Evolutionary conservation across 2,329 filamentous ascomycete genomes (phyloP).

Genomic region (Fusarium sp.): DNA sequence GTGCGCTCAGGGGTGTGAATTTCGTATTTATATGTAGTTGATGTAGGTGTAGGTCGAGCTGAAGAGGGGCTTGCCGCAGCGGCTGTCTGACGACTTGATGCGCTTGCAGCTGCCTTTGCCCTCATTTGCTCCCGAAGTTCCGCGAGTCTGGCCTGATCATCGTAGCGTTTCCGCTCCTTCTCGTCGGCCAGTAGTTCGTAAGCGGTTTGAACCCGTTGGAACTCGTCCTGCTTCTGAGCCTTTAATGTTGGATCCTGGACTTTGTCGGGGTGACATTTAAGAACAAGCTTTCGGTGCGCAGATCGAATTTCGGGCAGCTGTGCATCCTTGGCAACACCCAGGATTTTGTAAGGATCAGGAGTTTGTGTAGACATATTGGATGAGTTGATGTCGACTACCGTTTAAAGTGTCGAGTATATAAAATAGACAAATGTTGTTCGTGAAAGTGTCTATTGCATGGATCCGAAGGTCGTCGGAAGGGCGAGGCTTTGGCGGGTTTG

Average conservation of each 20-base stretch:
- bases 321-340: conserved; percentile 80
- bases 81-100: conserved; percentile 21
- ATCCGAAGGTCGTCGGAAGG: conserved; percentile 38
- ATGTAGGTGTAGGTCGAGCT: conserved; percentile 50
- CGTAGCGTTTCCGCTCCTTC: conserved; percentile 76
- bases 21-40: conserved; percentile 55
- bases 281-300: conserved; percentile 85
- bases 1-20: conserved; percentile 63
- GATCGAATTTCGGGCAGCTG: conserved; percentile 77
- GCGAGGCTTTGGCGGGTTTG: conserved; percentile 36
- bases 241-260: conserved; percentile 82
- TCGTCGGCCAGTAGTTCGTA: conserved; percentile 92
- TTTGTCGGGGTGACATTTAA: conserved; percentile 93
- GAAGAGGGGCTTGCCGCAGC: conserved; percentile 22
- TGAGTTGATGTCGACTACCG: conserved; percentile 23
- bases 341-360: conserved; percentile 81
- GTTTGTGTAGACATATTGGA: conserved; percentile 61
- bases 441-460: conserved; percentile 41
- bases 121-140: conserved; percentile 69
- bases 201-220: conserved; percentile 90
- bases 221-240: conserved; percentile 83
- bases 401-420: conserved; percentile 32
- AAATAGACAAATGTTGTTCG: conserved; percentile 12
- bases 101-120: conserved; percentile 49
- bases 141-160: conserved; percentile 76